A percentile compares a stretch with the other conserved stretches of the same genome.
These are phyloP conservation scores for Balakata baccata DNA, from an alignment of 345 rosid species.

Conservation along the genomic window DNA sequence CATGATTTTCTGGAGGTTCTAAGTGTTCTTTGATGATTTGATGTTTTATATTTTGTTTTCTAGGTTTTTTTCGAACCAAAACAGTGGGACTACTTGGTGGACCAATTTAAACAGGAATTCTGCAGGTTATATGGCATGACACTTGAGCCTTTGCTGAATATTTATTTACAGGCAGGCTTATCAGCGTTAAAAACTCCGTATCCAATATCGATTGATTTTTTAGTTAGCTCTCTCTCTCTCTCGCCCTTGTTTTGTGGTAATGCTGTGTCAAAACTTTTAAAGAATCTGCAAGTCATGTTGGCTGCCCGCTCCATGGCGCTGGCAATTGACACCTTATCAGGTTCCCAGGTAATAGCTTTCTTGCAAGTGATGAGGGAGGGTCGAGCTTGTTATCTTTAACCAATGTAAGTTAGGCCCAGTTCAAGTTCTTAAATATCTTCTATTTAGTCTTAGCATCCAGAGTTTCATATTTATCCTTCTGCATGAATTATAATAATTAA, in stretches of 20 bases:
- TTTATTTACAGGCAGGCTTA: constrained; percentile 92
- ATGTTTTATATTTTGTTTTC: constrained; percentile 17
- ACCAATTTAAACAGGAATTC: constrained; percentile 88
- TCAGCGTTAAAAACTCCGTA: constrained; percentile 96
- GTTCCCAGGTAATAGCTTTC: neutral
- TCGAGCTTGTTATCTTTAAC: neutral
- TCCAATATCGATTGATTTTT: constrained; percentile 32
- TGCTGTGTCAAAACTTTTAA: neutral
- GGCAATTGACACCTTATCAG: too few species aligned
- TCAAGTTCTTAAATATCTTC: neutral
- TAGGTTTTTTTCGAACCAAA: constrained; percentile 81
- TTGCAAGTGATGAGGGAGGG: neutral
- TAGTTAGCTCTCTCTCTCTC: neutral
- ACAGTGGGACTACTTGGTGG: constrained; percentile 92
- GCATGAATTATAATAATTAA: neutral
- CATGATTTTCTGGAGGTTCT: neutral
- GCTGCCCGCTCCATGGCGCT: neutral
- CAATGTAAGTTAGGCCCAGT: neutral
- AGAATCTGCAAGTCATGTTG: neutral
- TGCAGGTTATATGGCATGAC: constrained; percentile 96
- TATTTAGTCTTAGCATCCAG: neutral
- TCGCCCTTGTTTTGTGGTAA: neutral
- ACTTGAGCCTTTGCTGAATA: constrained; percentile 79
- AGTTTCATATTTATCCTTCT: neutral
- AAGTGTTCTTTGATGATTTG: neutral